A percentile compares a stretch with the other conserved stretches of the same genome.
Conservation (phyloP, 345 rosid species). For the Isatis tinctoria region DNA sequence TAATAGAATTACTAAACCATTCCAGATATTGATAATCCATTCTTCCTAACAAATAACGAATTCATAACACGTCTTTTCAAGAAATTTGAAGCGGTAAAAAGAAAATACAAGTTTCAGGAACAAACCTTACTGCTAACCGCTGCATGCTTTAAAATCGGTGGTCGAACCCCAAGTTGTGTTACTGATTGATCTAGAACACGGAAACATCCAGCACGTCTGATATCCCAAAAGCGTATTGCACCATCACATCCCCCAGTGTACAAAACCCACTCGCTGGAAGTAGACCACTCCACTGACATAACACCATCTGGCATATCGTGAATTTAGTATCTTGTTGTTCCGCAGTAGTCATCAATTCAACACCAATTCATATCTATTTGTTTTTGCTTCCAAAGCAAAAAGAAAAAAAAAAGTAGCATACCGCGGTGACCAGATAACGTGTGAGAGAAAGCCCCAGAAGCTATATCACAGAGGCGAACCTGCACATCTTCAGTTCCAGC, state of each 20-base stretch:
- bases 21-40: neutral
- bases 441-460: conserved; percentile 88
- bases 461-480: conserved; percentile 91
- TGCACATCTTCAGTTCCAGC: conserved; percentile 95
- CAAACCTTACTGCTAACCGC: conserved; percentile 50
- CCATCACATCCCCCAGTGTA: conserved; percentile 96
- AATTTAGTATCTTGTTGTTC: conserved; percentile 3
- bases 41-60: neutral
- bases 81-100: neutral
- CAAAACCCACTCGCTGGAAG: conserved; percentile 90
- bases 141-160: conserved; percentile 52
- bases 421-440: conserved; percentile 97
- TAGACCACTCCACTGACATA: conserved; percentile 94
- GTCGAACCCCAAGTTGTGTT: conserved; percentile 80
- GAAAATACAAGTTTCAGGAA: conserved; percentile 7
- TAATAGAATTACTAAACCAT: neutral
- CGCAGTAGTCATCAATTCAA: neutral
- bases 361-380: neutral
- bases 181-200: conserved; percentile 81
- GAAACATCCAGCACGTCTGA: conserved; percentile 90
- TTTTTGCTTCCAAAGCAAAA: neutral
- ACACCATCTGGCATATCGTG: conserved; percentile 65
- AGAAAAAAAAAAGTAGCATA: conserved; percentile 28
- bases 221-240: conserved; percentile 97
- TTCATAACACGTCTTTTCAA: neutral